phyloP scores from a whole-genome alignment of 2,329 filamentous ascomycete species.

The Exophiala lecanii-corni region DNA sequence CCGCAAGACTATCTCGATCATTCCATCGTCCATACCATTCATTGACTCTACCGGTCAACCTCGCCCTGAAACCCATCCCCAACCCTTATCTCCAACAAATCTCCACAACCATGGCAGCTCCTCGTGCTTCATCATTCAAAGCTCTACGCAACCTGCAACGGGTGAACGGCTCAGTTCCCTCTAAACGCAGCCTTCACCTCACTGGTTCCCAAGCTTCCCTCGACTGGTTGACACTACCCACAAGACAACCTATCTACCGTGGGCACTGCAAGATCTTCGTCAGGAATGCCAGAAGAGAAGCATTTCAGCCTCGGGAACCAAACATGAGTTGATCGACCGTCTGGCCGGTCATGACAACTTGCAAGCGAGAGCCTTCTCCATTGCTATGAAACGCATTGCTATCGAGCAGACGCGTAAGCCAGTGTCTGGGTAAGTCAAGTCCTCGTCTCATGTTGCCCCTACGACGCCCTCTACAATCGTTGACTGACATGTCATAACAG shows the following conservation, averaged over 20 bases:
- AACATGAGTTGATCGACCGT: conserved; percentile 50
- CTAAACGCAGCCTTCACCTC: conserved; percentile 53
- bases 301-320: conserved; percentile 43
- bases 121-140: conserved; percentile 42
- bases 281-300: conserved; percentile 48
- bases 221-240: conserved; percentile 45
- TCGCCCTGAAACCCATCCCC: not conserved
- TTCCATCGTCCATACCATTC: conserved; percentile 25
- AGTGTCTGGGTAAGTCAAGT: conserved; percentile 34
- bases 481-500: conserved; percentile 15
- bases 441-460: no score
- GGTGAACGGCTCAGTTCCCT: conserved; percentile 30
- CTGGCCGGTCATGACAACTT: conserved; percentile 51
- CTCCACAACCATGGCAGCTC: conserved; percentile 37
- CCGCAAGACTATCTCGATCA: conserved; percentile 28
- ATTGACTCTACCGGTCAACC: conserved; percentile 11
- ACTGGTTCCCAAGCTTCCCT: conserved; percentile 54
- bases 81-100: not conserved
- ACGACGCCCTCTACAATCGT: not conserved
- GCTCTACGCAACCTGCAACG: conserved; percentile 39
- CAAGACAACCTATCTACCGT: conserved; percentile 49
- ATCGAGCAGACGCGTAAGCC: conserved; percentile 31
- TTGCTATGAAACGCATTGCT: conserved; percentile 48
- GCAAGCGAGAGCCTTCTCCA: conserved; percentile 51
- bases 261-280: conserved; percentile 48